These are phyloP conservation scores for Coleophoma crateriformis DNA, from an alignment of 2,329 filamentous ascomycete genomes.

Conservation along the genomic window DNA sequence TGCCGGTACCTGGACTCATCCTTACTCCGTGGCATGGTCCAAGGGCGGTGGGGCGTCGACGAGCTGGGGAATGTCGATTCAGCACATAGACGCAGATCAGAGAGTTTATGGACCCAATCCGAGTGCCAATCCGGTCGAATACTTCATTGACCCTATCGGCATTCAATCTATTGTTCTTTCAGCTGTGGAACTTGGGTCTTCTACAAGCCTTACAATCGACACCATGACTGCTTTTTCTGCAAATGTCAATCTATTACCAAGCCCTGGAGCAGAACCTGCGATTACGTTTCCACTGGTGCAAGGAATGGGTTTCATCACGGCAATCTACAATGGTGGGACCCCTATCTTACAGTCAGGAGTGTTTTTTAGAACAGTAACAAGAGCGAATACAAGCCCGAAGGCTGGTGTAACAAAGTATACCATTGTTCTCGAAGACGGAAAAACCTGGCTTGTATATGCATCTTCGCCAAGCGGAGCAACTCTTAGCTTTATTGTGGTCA, in stretches of 20 bases:
- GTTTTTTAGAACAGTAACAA: conserved; percentile 65
- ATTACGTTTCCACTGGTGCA: conserved; percentile 81
- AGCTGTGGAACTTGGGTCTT: conserved; percentile 62
- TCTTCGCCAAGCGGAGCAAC: conserved; percentile 51
- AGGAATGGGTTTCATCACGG: conserved; percentile 85
- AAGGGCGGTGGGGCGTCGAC: conserved; percentile 54
- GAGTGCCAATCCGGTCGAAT: conserved; percentile 54
- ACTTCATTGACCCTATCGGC: conserved; percentile 76
- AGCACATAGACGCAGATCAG: conserved; percentile 65
- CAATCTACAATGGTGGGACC: conserved; percentile 61
- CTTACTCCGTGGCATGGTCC: conserved; percentile 65
- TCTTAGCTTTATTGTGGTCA: conserved; percentile 62
- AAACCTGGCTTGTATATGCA: conserved; percentile 77
- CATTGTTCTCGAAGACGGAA: conserved; percentile 65
- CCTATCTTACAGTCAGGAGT: conserved; percentile 72
- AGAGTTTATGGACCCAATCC: conserved; percentile 59
- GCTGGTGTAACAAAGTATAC: conserved; percentile 70
- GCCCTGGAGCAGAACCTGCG: conserved; percentile 45
- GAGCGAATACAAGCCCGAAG: conserved; percentile 49
- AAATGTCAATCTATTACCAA: conserved; percentile 61
- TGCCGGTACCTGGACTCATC: conserved; percentile 67
- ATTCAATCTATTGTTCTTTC: conserved; percentile 79
- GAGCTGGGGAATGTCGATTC: conserved; percentile 74
- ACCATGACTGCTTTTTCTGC: conserved; percentile 52
- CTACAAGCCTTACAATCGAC: conserved; percentile 50